A percentile compares a stretch with the other conserved stretches of the same genome.
These are phyloP conservation scores for Carex scoparia DNA, from an alignment of 176 grass and related monocot species.

Conservation along the genomic window DNA sequence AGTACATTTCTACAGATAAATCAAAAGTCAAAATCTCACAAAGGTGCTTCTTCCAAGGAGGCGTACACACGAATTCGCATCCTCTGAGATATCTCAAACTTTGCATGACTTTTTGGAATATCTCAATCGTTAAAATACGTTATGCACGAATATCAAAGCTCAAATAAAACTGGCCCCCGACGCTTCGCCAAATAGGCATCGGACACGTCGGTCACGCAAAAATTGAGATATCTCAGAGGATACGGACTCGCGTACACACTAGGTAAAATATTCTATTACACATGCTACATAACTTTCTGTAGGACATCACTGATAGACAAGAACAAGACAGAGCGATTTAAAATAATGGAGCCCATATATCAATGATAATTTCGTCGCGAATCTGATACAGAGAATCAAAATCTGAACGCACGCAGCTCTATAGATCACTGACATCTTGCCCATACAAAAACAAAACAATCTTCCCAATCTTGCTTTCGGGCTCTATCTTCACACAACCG, in stretches of 20 bases:
- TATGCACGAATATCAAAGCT: too few species aligned
- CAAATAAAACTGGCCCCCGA: too few species aligned
- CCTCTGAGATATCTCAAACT: too few species aligned
- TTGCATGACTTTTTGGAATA: too few species aligned
- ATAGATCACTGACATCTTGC: background rate
- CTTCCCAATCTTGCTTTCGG: background rate
- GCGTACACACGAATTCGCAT: background rate
- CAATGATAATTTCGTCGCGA: background rate
- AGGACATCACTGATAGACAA: background rate
- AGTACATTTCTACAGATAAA: background rate
- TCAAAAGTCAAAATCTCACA: background rate
- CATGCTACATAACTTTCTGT: background rate
- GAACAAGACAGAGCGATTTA: too few species aligned
- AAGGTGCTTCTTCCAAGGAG: background rate
- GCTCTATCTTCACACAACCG: slow-evolving; percentile 8
- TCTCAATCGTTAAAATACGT: too few species aligned
- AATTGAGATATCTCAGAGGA: too few species aligned
- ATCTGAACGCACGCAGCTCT: background rate
- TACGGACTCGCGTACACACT: background rate
- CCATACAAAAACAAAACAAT: background rate
- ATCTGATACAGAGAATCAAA: background rate
- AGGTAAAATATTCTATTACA: background rate
- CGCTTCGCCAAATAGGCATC: too few species aligned
- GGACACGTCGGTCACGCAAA: too few species aligned
- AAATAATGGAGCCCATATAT: background rate